A percentile compares a stretch with the other conserved stretches of the same genome.
Evolutionary conservation across 2,329 filamentous ascomycete species (phyloP).

Genomic region (Ceratocystis variospora): DNA sequence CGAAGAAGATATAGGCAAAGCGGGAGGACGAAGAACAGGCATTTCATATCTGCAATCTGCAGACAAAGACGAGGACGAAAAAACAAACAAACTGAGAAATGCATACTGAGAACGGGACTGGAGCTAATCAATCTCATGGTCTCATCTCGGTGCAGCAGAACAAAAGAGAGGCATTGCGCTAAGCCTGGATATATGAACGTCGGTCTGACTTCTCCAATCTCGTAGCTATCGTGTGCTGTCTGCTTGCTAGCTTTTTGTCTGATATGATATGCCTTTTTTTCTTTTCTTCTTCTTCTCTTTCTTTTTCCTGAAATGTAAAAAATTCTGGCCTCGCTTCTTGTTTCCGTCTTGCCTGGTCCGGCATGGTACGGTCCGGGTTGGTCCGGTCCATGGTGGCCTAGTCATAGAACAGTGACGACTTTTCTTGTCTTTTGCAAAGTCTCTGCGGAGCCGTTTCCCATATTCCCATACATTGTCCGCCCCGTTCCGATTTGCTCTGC

Average conservation of each 20-base stretch:
- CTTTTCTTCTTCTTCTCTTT: background rate
- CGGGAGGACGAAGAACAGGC: background rate
- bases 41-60: background rate
- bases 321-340: slow-evolving; percentile 1
- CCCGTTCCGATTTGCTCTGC: no score
- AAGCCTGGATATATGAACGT: slow-evolving; percentile 19
- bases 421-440: background rate
- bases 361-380: background rate
- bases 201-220: slow-evolving; percentile 17
- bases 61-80: background rate
- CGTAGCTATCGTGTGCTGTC: slow-evolving; percentile 18
- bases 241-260: slow-evolving; percentile 15
- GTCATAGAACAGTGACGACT: background rate
- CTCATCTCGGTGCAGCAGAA: slow-evolving; percentile 15
- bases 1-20: no score
- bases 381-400: no score
- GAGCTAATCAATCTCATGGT: background rate
- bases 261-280: slow-evolving; percentile 13
- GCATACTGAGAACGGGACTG: background rate
- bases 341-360: background rate
- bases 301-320: background rate
- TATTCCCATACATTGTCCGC: background rate
- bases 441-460: background rate
- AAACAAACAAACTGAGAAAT: background rate
- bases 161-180: slow-evolving; percentile 15